Conservation (phyloP, 2,329 filamentous ascomycete genomes). For the Aspergillaceae sp. region DNA sequence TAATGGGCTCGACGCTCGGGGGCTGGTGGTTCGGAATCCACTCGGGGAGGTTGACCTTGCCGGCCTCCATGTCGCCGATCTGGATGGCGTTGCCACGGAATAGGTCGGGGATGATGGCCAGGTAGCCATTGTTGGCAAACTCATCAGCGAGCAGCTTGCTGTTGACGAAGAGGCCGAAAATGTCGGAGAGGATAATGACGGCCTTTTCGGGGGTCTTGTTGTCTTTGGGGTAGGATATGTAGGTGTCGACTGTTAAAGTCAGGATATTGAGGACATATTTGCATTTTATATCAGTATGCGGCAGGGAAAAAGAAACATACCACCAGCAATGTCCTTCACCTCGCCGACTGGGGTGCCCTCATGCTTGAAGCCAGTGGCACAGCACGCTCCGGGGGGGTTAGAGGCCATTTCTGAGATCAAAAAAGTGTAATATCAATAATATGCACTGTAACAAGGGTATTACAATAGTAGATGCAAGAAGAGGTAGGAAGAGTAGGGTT, state of each 20-base stretch:
- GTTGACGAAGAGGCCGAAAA: conserved; percentile 53
- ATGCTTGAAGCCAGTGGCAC: conserved; percentile 43
- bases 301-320: conserved; percentile 21
- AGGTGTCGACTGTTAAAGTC: conserved; percentile 41
- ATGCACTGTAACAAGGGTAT: too few species aligned
- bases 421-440: too few species aligned
- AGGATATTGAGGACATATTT: not conserved
- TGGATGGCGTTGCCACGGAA: conserved; percentile 58
- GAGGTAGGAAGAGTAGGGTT: too few species aligned
- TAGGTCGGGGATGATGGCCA: conserved; percentile 59
- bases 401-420: conserved; percentile 38
- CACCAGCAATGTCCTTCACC: conserved; percentile 38
- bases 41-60: conserved; percentile 41
- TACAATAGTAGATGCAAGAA: too few species aligned
- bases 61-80: conserved; percentile 42
- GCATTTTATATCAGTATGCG: not conserved
- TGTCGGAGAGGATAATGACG: conserved; percentile 50
- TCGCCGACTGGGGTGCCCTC: conserved; percentile 43
- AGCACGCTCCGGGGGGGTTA: conserved; percentile 42
- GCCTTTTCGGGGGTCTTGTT: conserved; percentile 45
- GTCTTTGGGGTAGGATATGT: conserved; percentile 47
- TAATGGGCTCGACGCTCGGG: conserved; percentile 44
- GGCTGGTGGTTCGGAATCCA: conserved; percentile 46
- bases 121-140: conserved; percentile 64
- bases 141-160: conserved; percentile 62